phyloP scores from a whole-genome alignment of 352 stramenopile genomes.

The Globisporangium radiosum region DNA sequence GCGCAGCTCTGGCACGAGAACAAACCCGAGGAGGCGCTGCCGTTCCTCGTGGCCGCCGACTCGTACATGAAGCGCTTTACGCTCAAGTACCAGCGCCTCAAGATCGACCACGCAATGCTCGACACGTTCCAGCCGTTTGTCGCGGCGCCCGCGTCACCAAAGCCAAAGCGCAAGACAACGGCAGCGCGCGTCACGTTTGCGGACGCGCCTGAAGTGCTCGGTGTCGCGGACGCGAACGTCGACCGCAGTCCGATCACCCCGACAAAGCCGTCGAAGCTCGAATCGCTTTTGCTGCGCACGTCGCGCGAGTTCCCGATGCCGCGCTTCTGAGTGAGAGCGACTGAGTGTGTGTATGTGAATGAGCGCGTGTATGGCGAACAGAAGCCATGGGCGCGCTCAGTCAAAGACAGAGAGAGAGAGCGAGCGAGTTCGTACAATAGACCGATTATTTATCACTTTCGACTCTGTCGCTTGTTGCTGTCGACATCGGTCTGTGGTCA shows the following conservation, averaged over 20 bases:
- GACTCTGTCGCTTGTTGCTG: no score
- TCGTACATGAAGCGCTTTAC: constrained; percentile 89
- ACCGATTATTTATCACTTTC: no score
- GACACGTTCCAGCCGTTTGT: constrained; percentile 41
- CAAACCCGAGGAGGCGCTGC: constrained; percentile 74
- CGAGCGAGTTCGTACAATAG: no score
- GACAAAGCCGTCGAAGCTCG: constrained; percentile 74
- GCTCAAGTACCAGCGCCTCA: constrained; percentile 81
- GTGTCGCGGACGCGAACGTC: constrained; percentile 62
- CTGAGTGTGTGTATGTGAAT: no score
- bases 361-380: neutral
- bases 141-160: neutral
- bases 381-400: neutral
- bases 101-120: constrained; percentile 81
- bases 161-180: constrained; percentile 22
- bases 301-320: constrained; percentile 79
- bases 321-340: constrained; percentile 31
- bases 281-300: constrained; percentile 76
- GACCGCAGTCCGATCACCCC: constrained; percentile 71
- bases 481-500: no score
- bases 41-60: constrained; percentile 72
- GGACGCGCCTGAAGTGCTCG: constrained; percentile 52
- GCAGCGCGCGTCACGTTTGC: constrained; percentile 60
- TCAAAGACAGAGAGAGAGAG: no score
- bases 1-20: constrained; percentile 84